A percentile compares a stretch with the other conserved stretches of the same genome.
These are phyloP conservation scores for Xylaria sp. DNA, from an alignment of 2,329 filamentous ascomycete genomes.

Conservation along the genomic window DNA sequence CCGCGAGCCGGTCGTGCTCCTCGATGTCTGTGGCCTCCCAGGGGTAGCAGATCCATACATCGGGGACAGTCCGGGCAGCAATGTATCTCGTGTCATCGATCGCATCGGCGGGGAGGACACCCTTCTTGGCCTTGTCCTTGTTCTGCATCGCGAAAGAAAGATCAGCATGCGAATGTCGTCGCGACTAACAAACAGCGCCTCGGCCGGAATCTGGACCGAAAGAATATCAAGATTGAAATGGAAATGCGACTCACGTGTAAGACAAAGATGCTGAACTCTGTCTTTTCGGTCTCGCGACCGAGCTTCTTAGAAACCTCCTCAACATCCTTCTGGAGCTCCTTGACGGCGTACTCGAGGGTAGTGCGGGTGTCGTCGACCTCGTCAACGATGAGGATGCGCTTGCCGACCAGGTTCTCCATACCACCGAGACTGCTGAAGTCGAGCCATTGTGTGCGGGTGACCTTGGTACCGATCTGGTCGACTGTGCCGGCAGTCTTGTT, in stretches of 20 bases:
- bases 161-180: neutral
- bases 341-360: conserved; percentile 73
- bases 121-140: conserved; percentile 97
- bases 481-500: conserved; percentile 45
- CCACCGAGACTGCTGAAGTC: conserved; percentile 66
- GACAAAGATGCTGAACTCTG: conserved; percentile 90
- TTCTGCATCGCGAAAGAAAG: conserved; percentile 51
- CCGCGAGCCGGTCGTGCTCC: conserved; percentile 73
- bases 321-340: conserved; percentile 83
- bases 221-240: neutral
- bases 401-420: conserved; percentile 74
- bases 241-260: conserved; percentile 64
- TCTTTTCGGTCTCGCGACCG: conserved; percentile 64
- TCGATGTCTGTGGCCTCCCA: conserved; percentile 96
- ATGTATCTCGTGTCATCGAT: conserved; percentile 67
- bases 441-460: conserved; percentile 97
- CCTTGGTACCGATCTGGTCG: conserved; percentile 83
- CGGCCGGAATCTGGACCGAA: neutral
- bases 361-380: conserved; percentile 80
- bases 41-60: conserved; percentile 98
- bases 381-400: conserved; percentile 79
- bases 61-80: conserved; percentile 81
- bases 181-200: neutral
- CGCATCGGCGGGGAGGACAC: conserved; percentile 72
- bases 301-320: conserved; percentile 69